Conservation (phyloP, 768 basidiomycete species). For the Podaxis mareebaensis region DNA sequence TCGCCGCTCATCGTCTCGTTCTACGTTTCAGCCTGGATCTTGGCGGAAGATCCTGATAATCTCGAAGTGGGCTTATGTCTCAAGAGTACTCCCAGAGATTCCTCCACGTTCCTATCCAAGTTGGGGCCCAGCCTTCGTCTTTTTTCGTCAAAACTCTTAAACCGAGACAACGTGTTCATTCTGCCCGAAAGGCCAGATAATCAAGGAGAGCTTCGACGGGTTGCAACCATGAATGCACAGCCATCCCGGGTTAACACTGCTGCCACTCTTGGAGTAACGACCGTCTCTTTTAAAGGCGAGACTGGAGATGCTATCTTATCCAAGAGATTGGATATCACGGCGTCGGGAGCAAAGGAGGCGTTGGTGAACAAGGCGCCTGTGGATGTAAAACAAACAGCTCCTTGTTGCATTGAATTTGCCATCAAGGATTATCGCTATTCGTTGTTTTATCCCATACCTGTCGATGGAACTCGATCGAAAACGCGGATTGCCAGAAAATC, state of each 20-base stretch:
- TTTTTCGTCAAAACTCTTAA: slow-evolving; percentile 28
- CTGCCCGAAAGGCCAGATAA: slow-evolving; percentile 28
- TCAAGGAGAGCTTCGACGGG: slow-evolving; percentile 5
- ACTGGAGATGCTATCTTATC: not conserved
- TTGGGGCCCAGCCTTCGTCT: slow-evolving; percentile 29
- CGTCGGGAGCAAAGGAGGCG: slow-evolving; percentile 20
- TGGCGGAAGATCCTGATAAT: slow-evolving; percentile 24
- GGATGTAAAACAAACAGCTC: slow-evolving; percentile 28
- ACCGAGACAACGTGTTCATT: slow-evolving; percentile 31
- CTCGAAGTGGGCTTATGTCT: slow-evolving; percentile 30
- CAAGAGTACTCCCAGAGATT: slow-evolving; percentile 22
- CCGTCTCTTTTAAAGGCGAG: not conserved
- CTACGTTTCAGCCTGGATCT: slow-evolving; percentile 31
- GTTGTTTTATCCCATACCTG: slow-evolving; percentile 44
- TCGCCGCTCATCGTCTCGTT: slow-evolving; percentile 39
- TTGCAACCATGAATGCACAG: not conserved
- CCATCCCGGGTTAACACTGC: not conserved
- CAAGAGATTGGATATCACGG: slow-evolving; percentile 20
- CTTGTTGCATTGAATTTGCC: slow-evolving; percentile 31
- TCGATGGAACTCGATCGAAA: slow-evolving; percentile 36
- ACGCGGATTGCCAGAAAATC: slow-evolving; percentile 57
- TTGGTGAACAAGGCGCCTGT: slow-evolving; percentile 25
- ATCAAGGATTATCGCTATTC: slow-evolving; percentile 24
- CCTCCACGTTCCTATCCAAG: slow-evolving; percentile 20
- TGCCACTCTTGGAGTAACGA: not conserved